These are phyloP conservation scores for Globisporangium iwayamae DNA, from an alignment of 352 stramenopile genomes.

Conservation along the genomic window DNA sequence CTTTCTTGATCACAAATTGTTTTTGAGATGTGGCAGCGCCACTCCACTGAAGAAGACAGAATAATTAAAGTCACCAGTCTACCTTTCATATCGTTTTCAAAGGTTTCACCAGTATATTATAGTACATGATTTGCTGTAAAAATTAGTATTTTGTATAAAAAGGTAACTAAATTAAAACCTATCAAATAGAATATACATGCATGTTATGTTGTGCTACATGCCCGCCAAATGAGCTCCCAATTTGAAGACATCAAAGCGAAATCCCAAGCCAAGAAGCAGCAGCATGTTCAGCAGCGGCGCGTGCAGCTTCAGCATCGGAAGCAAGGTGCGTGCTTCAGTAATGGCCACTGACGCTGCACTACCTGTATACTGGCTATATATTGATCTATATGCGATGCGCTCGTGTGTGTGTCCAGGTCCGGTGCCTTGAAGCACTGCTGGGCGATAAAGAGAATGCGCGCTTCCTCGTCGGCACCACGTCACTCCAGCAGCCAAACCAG, in stretches of 20 bases:
- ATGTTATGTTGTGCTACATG: background rate
- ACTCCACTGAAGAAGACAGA: background rate
- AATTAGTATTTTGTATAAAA: background rate
- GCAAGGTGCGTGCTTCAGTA: slow-evolving; percentile 21
- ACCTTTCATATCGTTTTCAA: background rate
- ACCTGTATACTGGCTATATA: background rate
- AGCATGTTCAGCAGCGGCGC: slow-evolving; percentile 28
- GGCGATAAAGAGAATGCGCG: slow-evolving; percentile 56
- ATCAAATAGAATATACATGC: slow-evolving; percentile 2
- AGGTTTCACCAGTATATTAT: no score
- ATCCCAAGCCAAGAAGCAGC: background rate
- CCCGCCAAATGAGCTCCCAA: background rate
- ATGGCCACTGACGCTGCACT: no score
- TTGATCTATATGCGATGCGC: no score
- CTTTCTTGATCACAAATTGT: background rate
- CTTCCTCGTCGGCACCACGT: slow-evolving; percentile 66
- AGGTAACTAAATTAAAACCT: background rate
- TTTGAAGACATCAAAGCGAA: slow-evolving; percentile 7
- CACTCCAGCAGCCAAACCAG: slow-evolving; percentile 66
- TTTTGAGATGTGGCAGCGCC: background rate
- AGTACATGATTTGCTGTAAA: no score
- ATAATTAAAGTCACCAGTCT: background rate
- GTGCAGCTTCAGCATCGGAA: slow-evolving; percentile 43
- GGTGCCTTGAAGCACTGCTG: slow-evolving; percentile 63
- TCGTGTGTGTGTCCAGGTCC: slow-evolving; percentile 26